Conservation (phyloP, 352 stramenopile genomes). For the Globisporangium takayamanum region DNA sequence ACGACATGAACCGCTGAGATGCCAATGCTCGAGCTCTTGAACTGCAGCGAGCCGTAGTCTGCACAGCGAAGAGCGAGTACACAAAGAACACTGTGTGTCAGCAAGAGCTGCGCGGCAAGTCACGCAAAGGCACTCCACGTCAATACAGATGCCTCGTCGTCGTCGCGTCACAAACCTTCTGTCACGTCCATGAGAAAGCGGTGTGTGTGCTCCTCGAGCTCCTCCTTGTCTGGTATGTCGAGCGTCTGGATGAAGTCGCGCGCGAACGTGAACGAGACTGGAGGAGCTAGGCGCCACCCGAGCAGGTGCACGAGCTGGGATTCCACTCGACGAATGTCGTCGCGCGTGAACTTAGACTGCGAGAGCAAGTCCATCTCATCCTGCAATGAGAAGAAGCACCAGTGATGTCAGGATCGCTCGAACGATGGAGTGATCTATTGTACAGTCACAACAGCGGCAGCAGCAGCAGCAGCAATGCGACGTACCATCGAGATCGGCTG, state of each 20-base stretch:
- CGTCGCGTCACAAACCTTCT: neutral
- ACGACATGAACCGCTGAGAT: conserved; percentile 32
- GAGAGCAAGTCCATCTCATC: conserved; percentile 47
- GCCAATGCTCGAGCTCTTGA: conserved; percentile 31
- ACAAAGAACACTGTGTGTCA: neutral
- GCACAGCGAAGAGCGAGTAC: neutral
- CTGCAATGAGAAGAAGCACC: conserved; percentile 6
- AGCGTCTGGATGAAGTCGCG: conserved; percentile 32
- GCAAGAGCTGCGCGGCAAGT: no score
- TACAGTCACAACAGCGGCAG: neutral
- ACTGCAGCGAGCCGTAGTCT: conserved; percentile 27
- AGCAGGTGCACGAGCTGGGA: conserved; percentile 26
- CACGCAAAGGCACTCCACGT: no score
- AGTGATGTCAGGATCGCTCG: neutral
- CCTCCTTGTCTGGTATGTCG: conserved; percentile 12
- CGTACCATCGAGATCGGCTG: conserved; percentile 42
- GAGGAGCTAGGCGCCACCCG: conserved; percentile 30
- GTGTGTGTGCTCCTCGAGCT: conserved; percentile 20
- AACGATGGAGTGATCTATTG: no score
- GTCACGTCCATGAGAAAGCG: conserved; percentile 23
- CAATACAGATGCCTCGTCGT: no score
- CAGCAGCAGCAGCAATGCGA: neutral
- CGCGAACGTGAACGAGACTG: conserved; percentile 32
- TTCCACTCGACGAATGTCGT: conserved; percentile 33
- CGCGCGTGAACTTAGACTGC: conserved; percentile 34